Evolutionary conservation across 352 stramenopile genomes (phyloP), one percentile per base, ranked within the genome.

Genomic region (Pythium coloratum): DNA sequence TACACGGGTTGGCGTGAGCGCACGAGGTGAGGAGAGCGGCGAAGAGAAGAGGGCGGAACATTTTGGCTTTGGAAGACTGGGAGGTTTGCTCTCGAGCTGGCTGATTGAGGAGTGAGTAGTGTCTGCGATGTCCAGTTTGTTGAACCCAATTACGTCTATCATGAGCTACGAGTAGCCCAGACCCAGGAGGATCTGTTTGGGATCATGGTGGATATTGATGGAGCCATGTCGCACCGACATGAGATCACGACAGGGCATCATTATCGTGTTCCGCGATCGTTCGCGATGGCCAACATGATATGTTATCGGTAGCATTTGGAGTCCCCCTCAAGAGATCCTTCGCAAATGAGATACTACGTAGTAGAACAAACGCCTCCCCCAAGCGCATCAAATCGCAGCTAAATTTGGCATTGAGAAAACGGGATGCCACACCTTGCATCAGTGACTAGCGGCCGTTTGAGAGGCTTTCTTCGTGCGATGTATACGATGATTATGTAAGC

Each of bases 11-110:
- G 6, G 47, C 47, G 8, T 18, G 2, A 20, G 24, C 47, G 47
- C 47, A 16, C 20, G 47, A 54, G 18, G 20, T 20, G 47, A 54
- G 47, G n/a, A 54, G 47, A 6, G 24, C 20, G 6, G 47, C n/a
- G 20, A 54, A 54, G 47, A 54, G n/a, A 9, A 54, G 47, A 30
- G 47, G 47, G 47, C 47, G 47, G 47, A 54, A 54, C 47, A 54
- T 54, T 12, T 12, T 33, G 24, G 47, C n/a, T 30, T 30, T 54
- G 47, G 42, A 18, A 54, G 47, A 6, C 13, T 14, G 47, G 2
- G 47, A 20, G 0, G 20, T 30, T 30, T 54, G 47, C 47, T 33
- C 47, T n/a, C 0, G 13, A 54, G 47, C 47, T 54, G 47, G 47
- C 6, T 12, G 47, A 33, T 33, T 54, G 47, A 16, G 18, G 20